A percentile compares a stretch with the other conserved stretches of the same genome.
These are phyloP conservation scores for Purshia tridentata DNA, from an alignment of 306 rosid genomes.

Conservation along the genomic window DNA sequence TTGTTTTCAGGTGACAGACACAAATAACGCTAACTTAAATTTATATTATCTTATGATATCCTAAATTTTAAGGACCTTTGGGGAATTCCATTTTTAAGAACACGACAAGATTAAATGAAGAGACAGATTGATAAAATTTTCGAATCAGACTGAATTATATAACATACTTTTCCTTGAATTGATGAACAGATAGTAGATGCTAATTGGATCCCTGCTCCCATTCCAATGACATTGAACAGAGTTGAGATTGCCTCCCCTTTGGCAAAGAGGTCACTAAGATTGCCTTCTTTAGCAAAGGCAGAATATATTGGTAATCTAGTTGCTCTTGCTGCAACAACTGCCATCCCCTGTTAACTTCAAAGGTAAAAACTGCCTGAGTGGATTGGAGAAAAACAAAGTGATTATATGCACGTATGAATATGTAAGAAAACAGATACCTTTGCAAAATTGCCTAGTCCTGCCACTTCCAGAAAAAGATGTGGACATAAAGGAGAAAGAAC, in stretches of 20 bases:
- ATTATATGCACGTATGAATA: background rate
- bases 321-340: constrained; percentile 97
- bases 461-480: constrained; percentile 89
- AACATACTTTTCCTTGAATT: constrained; percentile 83
- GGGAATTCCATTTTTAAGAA: no score
- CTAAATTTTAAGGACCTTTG: no score
- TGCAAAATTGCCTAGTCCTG: constrained; percentile 91
- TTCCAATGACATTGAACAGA: constrained; percentile 83
- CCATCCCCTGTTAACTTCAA: constrained; percentile 74
- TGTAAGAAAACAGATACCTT: constrained; percentile 47
- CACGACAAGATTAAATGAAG: background rate
- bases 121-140: background rate
- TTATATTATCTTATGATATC: no score
- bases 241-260: constrained; percentile 99
- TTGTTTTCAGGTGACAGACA: no score
- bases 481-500: constrained; percentile 96
- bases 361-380: background rate
- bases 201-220: constrained; percentile 87
- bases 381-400: background rate
- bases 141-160: background rate
- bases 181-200: constrained; percentile 93
- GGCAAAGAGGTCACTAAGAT: constrained; percentile 96
- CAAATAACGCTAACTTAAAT: no score
- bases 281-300: constrained; percentile 95
- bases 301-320: constrained; percentile 99